Evolutionary conservation across 768 basidiomycete species (phyloP).

Genomic region (Mycena floridula): DNA sequence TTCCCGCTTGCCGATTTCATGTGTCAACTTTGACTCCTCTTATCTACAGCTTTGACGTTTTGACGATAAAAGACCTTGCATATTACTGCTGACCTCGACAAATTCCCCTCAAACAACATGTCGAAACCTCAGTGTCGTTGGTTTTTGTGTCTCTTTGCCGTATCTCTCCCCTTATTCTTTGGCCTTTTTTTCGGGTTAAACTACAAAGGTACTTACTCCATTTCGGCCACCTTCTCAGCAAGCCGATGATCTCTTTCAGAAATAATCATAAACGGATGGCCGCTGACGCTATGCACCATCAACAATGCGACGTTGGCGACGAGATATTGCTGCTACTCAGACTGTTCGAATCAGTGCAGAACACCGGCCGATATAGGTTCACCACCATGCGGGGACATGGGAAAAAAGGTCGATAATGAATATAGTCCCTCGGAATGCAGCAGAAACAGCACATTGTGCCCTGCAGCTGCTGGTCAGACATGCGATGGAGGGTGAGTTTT

Average conservation of each 20-base stretch:
- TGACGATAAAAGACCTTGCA: no score
- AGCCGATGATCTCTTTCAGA: conserved; percentile 4
- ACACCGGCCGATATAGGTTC: background rate
- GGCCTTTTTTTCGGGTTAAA: background rate
- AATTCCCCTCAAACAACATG: no score
- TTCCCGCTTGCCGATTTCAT: no score
- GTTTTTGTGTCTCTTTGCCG: background rate
- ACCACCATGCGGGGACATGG: background rate
- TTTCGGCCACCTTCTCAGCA: background rate
- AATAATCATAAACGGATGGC: conserved; percentile 14
- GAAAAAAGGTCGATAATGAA: background rate
- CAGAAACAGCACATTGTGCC: background rate
- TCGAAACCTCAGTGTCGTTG: no score
- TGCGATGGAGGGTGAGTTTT: background rate
- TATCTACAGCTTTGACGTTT: no score
- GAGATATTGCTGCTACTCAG: background rate
- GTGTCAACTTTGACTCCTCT: no score
- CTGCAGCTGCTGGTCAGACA: background rate
- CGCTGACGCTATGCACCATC: conserved; percentile 12
- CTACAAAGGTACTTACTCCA: background rate
- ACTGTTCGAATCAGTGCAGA: background rate
- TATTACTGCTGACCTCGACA: no score
- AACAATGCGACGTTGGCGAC: conserved; percentile 7
- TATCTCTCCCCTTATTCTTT: background rate
- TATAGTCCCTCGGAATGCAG: background rate